A percentile compares a stretch with the other conserved stretches of the same genome.
These are phyloP conservation scores for Penicillium paradoxum DNA, from an alignment of 495 filamentous ascomycete species.

Conservation along the genomic window DNA sequence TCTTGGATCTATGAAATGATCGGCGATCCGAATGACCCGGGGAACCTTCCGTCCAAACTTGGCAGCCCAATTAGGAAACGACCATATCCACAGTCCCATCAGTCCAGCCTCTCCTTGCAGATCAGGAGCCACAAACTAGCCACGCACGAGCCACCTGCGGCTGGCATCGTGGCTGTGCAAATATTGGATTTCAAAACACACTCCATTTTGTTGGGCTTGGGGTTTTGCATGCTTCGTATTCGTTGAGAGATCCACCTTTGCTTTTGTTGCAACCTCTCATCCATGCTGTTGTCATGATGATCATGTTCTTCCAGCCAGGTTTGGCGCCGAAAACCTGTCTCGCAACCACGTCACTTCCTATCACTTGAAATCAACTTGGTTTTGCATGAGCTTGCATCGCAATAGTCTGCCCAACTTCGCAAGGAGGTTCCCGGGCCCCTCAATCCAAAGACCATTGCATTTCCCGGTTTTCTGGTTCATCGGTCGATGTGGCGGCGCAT, in stretches of 20 bases:
- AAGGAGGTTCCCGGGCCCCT: not conserved
- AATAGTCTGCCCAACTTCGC: not conserved
- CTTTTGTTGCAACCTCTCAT: not conserved
- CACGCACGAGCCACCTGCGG: slow-evolving; percentile 15
- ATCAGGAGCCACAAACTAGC: not conserved
- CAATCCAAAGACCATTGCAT: not conserved
- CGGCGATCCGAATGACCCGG: not conserved
- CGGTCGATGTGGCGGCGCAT: not conserved
- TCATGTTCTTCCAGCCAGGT: not conserved
- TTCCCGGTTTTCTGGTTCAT: not conserved
- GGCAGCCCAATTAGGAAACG: slow-evolving; percentile 14
- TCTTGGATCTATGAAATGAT: not conserved
- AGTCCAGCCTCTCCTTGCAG: slow-evolving; percentile 25
- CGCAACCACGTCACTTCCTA: not conserved
- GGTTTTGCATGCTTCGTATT: not conserved
- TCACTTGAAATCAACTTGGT: not conserved
- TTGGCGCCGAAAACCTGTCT: not conserved
- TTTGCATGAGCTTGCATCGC: not conserved
- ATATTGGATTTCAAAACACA: slow-evolving; percentile 10
- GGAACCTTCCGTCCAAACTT: not conserved
- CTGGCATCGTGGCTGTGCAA: slow-evolving; percentile 20
- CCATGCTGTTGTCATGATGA: not conserved
- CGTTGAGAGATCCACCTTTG: not conserved
- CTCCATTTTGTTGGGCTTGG: slow-evolving; percentile 12
- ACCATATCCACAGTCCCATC: slow-evolving; percentile 19